A percentile compares a stretch with the other conserved stretches of the same genome.
Conservation (phyloP, 2,329 filamentous ascomycete species). For the Volutella citrinella region DNA sequence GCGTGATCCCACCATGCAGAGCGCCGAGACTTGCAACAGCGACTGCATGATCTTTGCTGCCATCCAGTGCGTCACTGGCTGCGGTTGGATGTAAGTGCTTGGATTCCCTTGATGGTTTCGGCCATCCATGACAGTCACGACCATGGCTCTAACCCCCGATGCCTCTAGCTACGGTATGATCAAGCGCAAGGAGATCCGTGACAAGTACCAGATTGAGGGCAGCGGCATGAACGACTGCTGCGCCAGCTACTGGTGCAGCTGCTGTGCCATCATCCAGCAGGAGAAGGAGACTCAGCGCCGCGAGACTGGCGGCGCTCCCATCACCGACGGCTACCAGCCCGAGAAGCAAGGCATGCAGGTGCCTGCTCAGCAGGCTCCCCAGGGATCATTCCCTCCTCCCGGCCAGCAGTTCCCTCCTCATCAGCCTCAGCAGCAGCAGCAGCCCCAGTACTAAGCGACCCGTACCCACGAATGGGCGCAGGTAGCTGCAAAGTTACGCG, state of each 20-base stretch:
- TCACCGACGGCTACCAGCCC: slow-evolving; percentile 35
- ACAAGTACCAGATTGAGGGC: slow-evolving; percentile 52
- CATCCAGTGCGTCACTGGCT: slow-evolving; percentile 38
- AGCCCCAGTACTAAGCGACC: slow-evolving; percentile 10
- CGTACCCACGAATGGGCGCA: too few species aligned
- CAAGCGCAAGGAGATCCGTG: slow-evolving; percentile 52
- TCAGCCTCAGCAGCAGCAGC: slow-evolving; percentile 1
- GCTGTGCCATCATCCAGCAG: slow-evolving; percentile 56
- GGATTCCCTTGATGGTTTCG: too few species aligned
- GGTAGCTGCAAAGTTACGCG: too few species aligned
- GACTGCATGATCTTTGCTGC: slow-evolving; percentile 41
- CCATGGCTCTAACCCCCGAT: too few species aligned
- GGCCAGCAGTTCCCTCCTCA: slow-evolving; percentile 8
- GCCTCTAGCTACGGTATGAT: slow-evolving; percentile 42
- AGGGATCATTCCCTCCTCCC: slow-evolving; percentile 8
- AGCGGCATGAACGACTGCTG: slow-evolving; percentile 48
- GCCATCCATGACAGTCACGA: too few species aligned
- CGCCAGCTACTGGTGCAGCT: slow-evolving; percentile 52
- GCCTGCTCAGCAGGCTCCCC: slow-evolving; percentile 20
- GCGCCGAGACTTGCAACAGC: slow-evolving; percentile 36
- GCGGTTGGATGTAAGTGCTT: slow-evolving; percentile 43
- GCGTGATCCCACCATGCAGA: slow-evolving; percentile 39
- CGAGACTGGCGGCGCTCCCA: slow-evolving; percentile 22
- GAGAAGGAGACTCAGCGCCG: slow-evolving; percentile 49
- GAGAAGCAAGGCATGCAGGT: slow-evolving; percentile 37